A percentile compares a stretch with the other conserved stretches of the same genome.
Evolutionary conservation across 129 eudicot genomes (phyloP).

Genomic region (carrot (Daucus carota)): DNA sequence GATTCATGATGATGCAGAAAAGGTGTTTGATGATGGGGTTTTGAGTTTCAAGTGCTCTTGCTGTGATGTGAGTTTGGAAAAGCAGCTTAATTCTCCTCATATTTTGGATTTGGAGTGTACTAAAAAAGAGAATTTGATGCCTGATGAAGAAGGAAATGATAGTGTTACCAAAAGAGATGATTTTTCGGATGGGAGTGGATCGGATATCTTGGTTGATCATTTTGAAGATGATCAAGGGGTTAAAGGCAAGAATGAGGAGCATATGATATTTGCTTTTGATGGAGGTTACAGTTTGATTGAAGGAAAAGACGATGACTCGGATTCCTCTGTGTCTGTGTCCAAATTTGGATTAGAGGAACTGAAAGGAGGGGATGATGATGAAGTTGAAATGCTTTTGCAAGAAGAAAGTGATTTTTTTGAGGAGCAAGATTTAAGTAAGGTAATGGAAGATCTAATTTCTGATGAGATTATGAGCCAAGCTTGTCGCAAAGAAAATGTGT

Average conservation of each 20-base stretch:
- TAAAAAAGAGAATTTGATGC: conserved; percentile 34
- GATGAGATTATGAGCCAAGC: neutral
- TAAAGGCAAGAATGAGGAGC: conserved; percentile 23
- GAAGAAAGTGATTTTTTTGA: conserved; percentile 19
- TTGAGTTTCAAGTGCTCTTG: conserved; percentile 62
- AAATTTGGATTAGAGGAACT: conserved; percentile 20
- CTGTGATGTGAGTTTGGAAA: conserved; percentile 50
- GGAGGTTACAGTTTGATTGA: conserved; percentile 13
- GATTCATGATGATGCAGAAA: conserved; percentile 28
- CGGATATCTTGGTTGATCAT: conserved; percentile 24
- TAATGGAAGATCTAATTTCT: conserved; percentile 23
- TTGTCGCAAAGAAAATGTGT: conserved; percentile 15
- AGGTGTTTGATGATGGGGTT: conserved; percentile 28
- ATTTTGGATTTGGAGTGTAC: conserved; percentile 42
- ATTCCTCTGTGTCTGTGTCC: conserved; percentile 20
- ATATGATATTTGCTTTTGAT: conserved; percentile 14
- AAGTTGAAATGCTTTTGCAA: conserved; percentile 16
- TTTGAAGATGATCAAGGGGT: conserved; percentile 16
- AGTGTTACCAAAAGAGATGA: conserved; percentile 12
- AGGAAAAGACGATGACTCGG: conserved; percentile 17
- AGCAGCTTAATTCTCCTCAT: conserved; percentile 32
- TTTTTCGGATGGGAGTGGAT: conserved; percentile 17
- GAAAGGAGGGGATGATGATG: conserved; percentile 18
- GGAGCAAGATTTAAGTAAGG: conserved; percentile 24
- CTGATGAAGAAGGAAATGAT: conserved; percentile 29